Base-by-base conservation (phyloP, 176 grass and related monocot species). In the Zizania latifolia region DNA sequence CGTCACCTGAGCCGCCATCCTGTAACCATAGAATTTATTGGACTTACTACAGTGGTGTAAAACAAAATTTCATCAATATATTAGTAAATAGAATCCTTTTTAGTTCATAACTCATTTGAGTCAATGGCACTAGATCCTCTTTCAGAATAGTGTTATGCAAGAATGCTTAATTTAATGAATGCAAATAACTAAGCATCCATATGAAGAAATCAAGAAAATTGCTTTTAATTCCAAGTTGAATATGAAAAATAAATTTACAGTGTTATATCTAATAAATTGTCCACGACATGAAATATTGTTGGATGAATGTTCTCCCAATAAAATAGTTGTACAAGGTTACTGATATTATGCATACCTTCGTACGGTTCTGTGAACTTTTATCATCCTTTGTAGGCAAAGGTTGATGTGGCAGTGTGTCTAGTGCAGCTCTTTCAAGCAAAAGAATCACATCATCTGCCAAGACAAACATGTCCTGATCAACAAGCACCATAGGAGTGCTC, bases 381-480 rank as follows among this genome's bases (percentile, higher is more conserved):
- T 97, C 93, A 84, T 97, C 93, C 74, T 97, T 97, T 58, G 86
- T 45, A 26, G 80, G 86, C 69, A 92, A 89, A 31, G 83, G 86
- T 67, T 93, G 90, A 82, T 89, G 84, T 11, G 91, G 90, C 24
- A 88, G 75, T 16, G 85, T 68, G 28, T 93, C 93, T 58, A 84
- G 79, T 62, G 78, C 80, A 53, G 83, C 93, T 87, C 88, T 93
- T 83, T 97, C 90, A 82, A 97, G 85, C 88, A 90, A 68, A 78
- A 72, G 55, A 82, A 91, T 72, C 50, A 97, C 84, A 89, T 97
- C 93, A 78, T 93, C 93, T 58, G 82, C 79, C 72, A 97, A 73
- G 77, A 93, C 82, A 86, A 97, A 97, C 87, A 89, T 84, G 56
- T 91, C 90, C 67, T 93, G 78, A 53, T 93, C 95, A 73, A 99